Evolutionary conservation across 495 filamentous ascomycete species (phyloP).

Genomic region (Neurospora pannonica): DNA sequence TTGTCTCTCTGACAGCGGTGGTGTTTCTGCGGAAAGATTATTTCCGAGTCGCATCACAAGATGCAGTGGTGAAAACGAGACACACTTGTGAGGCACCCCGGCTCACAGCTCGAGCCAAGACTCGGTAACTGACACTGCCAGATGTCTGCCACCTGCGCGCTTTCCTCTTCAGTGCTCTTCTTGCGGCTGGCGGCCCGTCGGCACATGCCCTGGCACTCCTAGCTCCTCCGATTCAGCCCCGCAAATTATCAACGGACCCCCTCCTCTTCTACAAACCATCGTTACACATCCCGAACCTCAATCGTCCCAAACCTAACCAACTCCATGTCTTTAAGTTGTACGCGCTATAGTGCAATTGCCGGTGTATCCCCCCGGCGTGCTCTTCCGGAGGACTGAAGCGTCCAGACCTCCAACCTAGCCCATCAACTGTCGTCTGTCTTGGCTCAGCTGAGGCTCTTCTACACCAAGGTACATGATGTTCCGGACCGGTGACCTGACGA

Average conservation of each 20-base stretch:
- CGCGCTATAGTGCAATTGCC: conserved; percentile 23
- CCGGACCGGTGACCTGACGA: background rate
- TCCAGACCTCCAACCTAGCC: background rate
- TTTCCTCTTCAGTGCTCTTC: background rate
- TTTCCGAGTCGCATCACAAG: background rate
- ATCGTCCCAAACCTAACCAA: conserved; percentile 16
- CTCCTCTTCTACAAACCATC: conserved; percentile 8
- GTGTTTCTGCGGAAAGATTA: background rate
- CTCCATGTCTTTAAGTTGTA: conserved; percentile 12
- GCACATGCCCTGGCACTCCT: background rate
- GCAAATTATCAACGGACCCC: conserved; percentile 7
- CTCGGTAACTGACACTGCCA: background rate
- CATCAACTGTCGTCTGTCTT: background rate
- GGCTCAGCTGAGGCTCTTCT: background rate
- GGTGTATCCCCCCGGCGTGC: conserved; percentile 12
- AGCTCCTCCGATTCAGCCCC: background rate
- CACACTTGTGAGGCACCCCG: background rate
- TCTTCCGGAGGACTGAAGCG: background rate
- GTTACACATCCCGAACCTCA: conserved; percentile 14
- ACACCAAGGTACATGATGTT: background rate
- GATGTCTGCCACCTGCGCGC: conserved; percentile 7
- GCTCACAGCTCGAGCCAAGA: background rate
- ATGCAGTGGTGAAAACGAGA: background rate
- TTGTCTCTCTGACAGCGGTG: background rate
- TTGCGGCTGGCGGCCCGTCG: background rate